Evolutionary conservation across 768 basidiomycete species (phyloP).

Genomic region (Mycena galopus): DNA sequence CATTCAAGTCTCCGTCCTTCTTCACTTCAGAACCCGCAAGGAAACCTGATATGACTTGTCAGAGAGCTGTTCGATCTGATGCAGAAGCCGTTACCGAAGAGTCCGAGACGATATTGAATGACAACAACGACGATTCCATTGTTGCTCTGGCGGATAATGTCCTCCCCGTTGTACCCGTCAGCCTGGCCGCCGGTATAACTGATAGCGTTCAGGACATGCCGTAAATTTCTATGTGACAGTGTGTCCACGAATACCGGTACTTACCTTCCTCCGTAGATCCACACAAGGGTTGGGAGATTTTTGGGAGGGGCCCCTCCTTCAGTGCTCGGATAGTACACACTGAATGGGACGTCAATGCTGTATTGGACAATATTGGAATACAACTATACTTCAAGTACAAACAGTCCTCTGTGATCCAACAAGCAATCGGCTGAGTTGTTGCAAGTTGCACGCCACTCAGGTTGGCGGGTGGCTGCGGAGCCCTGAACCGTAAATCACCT

Average conservation of each 20-base stretch:
- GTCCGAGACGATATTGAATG: conserved; percentile 59
- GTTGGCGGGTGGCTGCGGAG: conserved; percentile 31
- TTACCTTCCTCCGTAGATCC: conserved; percentile 57
- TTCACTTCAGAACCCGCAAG: conserved; percentile 46
- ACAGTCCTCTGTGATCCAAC: conserved; percentile 35
- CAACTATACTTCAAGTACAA: not conserved
- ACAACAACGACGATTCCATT: conserved; percentile 54
- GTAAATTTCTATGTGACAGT: conserved; percentile 8
- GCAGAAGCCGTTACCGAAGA: conserved; percentile 44
- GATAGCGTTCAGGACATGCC: conserved; percentile 41
- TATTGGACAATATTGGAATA: conserved; percentile 24
- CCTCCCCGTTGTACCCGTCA: conserved; percentile 47
- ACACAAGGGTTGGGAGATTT: conserved; percentile 55
- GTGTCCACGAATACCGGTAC: conserved; percentile 33
- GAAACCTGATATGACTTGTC: conserved; percentile 46
- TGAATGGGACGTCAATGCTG: conserved; percentile 21
- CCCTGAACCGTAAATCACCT: conserved; percentile 35
- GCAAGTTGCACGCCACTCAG: conserved; percentile 31
- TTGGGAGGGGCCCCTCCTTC: conserved; percentile 33
- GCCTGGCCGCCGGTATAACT: conserved; percentile 50
- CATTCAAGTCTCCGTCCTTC: conserved; percentile 45
- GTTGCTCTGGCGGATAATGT: conserved; percentile 51
- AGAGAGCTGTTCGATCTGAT: conserved; percentile 40
- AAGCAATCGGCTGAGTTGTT: conserved; percentile 37
- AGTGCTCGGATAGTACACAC: conserved; percentile 53